Conservation (phyloP, 305 asterid species). For the Stenogyne calaminthoides region DNA sequence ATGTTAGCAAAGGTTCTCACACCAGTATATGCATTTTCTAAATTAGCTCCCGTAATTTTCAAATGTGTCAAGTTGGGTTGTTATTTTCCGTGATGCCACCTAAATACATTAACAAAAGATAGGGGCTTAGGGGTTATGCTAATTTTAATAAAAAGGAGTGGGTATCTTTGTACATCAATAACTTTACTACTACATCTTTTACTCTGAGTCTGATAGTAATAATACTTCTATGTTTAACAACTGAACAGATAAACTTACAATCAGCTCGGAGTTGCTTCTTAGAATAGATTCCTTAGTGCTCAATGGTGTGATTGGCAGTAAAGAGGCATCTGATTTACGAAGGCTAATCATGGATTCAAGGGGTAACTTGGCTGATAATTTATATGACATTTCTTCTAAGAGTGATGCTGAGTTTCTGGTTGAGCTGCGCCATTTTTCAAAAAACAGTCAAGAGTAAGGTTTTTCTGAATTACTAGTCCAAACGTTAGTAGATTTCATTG, state of each 20-base stretch:
- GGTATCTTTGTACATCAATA: conserved; percentile 1
- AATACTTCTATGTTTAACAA: conserved; percentile 18
- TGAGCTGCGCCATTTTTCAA: conserved; percentile 57
- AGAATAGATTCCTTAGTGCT: conserved; percentile 83
- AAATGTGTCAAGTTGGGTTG: not conserved
- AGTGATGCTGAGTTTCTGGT: conserved; percentile 64
- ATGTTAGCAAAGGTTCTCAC: conserved; percentile 58
- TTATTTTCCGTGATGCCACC: not conserved
- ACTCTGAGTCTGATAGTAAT: conserved; percentile 21
- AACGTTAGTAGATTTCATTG: conserved; percentile 1
- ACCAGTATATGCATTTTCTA: no score
- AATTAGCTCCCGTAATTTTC: conserved; percentile 5
- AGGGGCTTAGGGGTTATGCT: conserved; percentile 11
- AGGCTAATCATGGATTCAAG: conserved; percentile 59
- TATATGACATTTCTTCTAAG: conserved; percentile 42
- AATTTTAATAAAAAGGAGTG: not conserved
- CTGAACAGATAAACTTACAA: conserved; percentile 52
- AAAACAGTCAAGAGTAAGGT: conserved; percentile 50
- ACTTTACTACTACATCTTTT: not conserved
- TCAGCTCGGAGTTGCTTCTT: conserved; percentile 69
- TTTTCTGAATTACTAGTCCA: conserved; percentile 14
- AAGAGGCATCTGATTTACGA: conserved; percentile 73
- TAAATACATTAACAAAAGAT: conserved; percentile 5
- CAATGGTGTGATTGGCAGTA: conserved; percentile 55
- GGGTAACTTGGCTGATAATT: conserved; percentile 48